phyloP scores from a whole-genome alignment of 257 asterid genomes.

The Solanum appendiculatum region DNA sequence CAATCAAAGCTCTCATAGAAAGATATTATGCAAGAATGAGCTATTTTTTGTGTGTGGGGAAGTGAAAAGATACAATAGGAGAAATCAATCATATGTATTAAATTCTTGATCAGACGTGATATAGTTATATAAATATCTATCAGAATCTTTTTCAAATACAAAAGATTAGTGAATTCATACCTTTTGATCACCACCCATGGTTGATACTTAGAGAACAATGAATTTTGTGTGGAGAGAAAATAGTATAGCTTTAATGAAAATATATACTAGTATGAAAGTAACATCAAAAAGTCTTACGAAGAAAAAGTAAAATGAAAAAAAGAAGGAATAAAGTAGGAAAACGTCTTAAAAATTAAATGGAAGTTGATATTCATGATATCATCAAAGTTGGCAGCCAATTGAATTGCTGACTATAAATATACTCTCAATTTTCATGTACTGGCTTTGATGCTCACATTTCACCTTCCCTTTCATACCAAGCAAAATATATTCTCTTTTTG shows the following conservation, averaged over 20 bases:
- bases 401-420: not conserved
- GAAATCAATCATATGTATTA: not conserved
- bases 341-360: not conserved
- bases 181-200: slow-evolving; percentile 1
- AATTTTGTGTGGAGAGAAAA: not conserved
- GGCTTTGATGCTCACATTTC: not conserved
- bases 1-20: not conserved
- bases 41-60: not conserved
- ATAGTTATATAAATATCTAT: not conserved
- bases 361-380: not conserved
- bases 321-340: not conserved
- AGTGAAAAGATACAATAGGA: not conserved
- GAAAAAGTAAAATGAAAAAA: not conserved
- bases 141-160: not conserved
- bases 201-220: not conserved
- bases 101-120: not conserved
- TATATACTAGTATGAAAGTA: not conserved
- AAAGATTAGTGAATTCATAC: not conserved
- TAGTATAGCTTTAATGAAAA: not conserved
- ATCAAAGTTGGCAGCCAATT: not conserved
- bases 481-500: not conserved
- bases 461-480: not conserved
- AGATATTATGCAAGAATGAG: not conserved
- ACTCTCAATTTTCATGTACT: not conserved
- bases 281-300: not conserved